Base-by-base conservation (phyloP, 1,139 yeast genomes). In the Scheffersomyces titani region DNA sequence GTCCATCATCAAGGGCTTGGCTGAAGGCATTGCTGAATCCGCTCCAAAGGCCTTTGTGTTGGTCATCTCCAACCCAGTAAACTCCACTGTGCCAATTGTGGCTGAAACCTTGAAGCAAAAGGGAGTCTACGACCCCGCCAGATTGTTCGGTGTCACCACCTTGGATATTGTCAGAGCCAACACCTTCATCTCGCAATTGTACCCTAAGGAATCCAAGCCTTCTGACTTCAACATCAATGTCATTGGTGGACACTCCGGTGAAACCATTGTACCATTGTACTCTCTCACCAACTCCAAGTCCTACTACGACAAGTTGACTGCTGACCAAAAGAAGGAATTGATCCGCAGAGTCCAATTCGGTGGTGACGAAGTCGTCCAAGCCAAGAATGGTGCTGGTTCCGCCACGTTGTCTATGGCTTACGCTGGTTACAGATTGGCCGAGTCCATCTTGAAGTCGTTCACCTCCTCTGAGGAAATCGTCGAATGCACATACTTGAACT, bases 351-450 rank as follows among this genome's bases (percentile, higher is more conserved):
- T 93, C 72, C 98, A 93, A 82, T 93, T 92, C 70, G 98, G 98
- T 77, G 98, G 98, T 83, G 98, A 93, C 74, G 98, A 93, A 82
- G 98, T 94, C 67, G 98, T 94, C 73, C 88, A 93, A 83, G 98
- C 98, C 70, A 94, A 94, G 87, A 88, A 90, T 71, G 99, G 99
- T 79, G 97, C 97, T 67, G 99, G 99, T 73, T 92, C 98, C 58
- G 99, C 98, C 70, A 94, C 99, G 64, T 84, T 94, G 73, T 93
- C 98, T 59, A 94, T 94, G 99, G 98, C 98, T 63, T 93, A 89
- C 75, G 99, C 98, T 57, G 98, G 98, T 80, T 96, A 96, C 72
- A 87, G 89, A 77, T 91, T 92, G 72, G 96, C 98, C 61, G 90
- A 89, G 75, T 84, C 97, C 53, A 93, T 94, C 61, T 84, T 94